phyloP scores from a whole-genome alignment of 805 yeast species.

The Hanseniaspora lindneri region DNA sequence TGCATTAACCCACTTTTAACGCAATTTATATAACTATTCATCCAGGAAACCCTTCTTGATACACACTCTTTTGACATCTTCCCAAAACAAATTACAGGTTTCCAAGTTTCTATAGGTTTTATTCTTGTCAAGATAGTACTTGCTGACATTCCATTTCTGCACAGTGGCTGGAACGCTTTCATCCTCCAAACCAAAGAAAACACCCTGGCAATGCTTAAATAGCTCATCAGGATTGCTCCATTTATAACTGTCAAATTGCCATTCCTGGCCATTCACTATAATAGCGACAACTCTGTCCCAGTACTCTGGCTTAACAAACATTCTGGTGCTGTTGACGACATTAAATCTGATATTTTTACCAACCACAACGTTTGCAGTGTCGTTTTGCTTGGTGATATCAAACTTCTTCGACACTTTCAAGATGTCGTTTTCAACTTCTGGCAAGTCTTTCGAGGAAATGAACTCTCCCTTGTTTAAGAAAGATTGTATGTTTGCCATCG shows the following conservation, averaged over 20 bases:
- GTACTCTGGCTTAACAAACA: constrained; percentile 84
- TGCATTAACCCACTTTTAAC: too few relatives aligned
- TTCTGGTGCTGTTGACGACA: constrained; percentile 79
- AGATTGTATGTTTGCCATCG: constrained; percentile 51
- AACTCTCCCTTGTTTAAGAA: constrained; percentile 65
- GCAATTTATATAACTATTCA: constrained; percentile 2
- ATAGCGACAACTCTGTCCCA: constrained; percentile 97
- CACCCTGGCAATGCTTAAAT: constrained; percentile 78
- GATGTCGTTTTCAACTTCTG: constrained; percentile 25
- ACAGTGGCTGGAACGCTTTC: constrained; percentile 68
- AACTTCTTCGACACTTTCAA: constrained; percentile 27
- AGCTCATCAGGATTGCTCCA: constrained; percentile 68
- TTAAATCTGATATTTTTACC: constrained; percentile 31
- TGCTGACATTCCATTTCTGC: constrained; percentile 79
- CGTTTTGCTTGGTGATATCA: constrained; percentile 25
- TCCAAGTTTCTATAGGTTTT: constrained; percentile 82
- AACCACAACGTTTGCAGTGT: constrained; percentile 37
- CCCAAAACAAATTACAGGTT: constrained; percentile 78
- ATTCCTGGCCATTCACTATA: constrained; percentile 90
- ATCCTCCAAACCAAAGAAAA: constrained; percentile 59
- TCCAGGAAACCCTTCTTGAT: constrained; percentile 46
- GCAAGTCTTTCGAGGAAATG: constrained; percentile 38
- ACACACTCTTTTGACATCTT: constrained; percentile 57
- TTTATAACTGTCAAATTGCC: constrained; percentile 89
- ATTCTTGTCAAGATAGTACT: constrained; percentile 63